phyloP scores from a whole-genome alignment of 1,284 basidiomycete species.

The Sanghuangporus weigelae region DNA sequence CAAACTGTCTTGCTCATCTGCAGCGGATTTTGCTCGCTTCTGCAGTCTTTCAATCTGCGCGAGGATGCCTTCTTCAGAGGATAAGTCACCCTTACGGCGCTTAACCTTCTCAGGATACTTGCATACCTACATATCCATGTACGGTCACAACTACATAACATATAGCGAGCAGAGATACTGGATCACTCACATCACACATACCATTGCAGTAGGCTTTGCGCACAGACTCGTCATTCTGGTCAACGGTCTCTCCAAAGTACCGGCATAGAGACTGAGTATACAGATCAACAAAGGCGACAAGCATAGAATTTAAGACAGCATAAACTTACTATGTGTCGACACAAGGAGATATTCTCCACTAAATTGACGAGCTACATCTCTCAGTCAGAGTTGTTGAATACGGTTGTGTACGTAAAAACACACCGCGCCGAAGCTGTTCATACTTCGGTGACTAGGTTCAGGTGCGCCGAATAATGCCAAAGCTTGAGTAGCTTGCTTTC shows the following conservation, averaged over 20 bases:
- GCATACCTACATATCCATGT: slow-evolving; percentile 50
- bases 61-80: slow-evolving; percentile 39
- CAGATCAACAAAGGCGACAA: background rate
- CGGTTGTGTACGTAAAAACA: slow-evolving; percentile 19
- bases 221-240: slow-evolving; percentile 41
- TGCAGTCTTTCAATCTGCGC: slow-evolving; percentile 27
- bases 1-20: slow-evolving; percentile 23
- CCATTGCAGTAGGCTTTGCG: slow-evolving; percentile 58
- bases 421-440: slow-evolving; percentile 64
- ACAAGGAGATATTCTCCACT: slow-evolving; percentile 57
- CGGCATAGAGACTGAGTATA: slow-evolving; percentile 63
- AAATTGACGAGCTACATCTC: slow-evolving; percentile 55
- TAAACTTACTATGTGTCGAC: slow-evolving; percentile 67
- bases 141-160: background rate
- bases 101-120: slow-evolving; percentile 64
- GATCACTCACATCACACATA: slow-evolving; percentile 72
- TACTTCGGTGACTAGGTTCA: slow-evolving; percentile 58
- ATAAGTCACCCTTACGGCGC: slow-evolving; percentile 42
- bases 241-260: slow-evolving; percentile 77
- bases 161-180: background rate
- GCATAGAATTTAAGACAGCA: background rate
- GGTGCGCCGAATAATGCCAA: slow-evolving; percentile 30
- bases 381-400: background rate
- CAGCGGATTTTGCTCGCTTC: slow-evolving; percentile 21
- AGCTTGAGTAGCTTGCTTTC: slow-evolving; percentile 23